Conservation (phyloP, 495 filamentous ascomycete species). For the Neurospora sp. region DNA sequence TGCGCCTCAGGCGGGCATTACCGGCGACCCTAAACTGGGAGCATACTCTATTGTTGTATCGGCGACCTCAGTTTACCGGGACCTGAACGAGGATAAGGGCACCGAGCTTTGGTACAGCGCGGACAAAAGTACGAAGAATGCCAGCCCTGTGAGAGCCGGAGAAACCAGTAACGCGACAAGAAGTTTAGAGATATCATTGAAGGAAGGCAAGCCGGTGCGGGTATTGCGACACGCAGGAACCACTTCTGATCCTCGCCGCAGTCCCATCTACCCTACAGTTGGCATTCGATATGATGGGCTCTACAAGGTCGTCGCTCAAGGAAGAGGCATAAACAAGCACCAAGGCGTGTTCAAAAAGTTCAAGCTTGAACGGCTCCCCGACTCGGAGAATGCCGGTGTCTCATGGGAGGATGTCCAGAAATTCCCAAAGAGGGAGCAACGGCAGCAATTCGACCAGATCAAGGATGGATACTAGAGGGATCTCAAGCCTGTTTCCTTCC, state of each 20-base stretch:
- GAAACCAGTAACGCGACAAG: constrained; percentile 21
- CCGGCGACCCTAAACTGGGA: constrained; percentile 25
- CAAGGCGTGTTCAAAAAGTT: constrained; percentile 34
- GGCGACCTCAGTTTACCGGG: constrained; percentile 30
- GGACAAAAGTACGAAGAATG: constrained; percentile 24
- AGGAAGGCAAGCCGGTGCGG: constrained; percentile 26
- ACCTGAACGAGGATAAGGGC: constrained; percentile 35
- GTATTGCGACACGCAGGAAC: constrained; percentile 33
- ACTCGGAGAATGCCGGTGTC: constrained; percentile 13
- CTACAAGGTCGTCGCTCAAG: constrained; percentile 28
- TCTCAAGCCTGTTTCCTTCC: background rate
- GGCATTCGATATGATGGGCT: constrained; percentile 46
- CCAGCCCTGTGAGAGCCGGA: constrained; percentile 7
- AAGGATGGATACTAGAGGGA: constrained; percentile 4
- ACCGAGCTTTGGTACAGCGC: constrained; percentile 38
- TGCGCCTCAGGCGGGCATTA: constrained; percentile 33
- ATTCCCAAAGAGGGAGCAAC: background rate
- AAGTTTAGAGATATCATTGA: constrained; percentile 24
- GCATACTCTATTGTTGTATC: constrained; percentile 37
- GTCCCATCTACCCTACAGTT: constrained; percentile 15
- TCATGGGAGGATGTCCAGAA: background rate
- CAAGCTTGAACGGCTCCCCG: constrained; percentile 23
- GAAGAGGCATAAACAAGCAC: constrained; percentile 3
- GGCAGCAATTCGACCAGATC: background rate
- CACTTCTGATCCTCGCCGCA: constrained; percentile 3